A percentile compares a stretch with the other conserved stretches of the same genome.
phyloP scores from a whole-genome alignment of 768 basidiomycete genomes.

The Leccinellum luteum region DNA sequence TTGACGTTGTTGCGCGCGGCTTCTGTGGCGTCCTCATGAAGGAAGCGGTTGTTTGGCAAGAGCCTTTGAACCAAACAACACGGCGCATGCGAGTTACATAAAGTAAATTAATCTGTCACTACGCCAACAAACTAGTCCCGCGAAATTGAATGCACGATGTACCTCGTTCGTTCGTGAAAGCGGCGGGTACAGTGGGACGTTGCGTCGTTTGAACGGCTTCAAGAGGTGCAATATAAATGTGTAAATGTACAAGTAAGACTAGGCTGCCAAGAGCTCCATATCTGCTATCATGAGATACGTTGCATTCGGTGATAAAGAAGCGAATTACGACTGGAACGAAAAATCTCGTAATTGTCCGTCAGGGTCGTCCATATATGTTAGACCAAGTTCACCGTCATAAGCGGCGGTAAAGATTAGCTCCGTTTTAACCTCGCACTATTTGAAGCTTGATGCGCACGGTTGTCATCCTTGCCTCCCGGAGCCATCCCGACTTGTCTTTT shows the following conservation, averaged over 20 bases:
- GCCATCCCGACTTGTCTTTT: background rate
- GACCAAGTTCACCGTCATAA: background rate
- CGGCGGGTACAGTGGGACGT: no score
- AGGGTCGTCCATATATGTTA: background rate
- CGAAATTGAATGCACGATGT: background rate
- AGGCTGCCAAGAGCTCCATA: background rate
- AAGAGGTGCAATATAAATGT: background rate
- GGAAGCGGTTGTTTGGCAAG: slow-evolving; percentile 11
- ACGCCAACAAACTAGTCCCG: background rate
- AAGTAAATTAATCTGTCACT: background rate
- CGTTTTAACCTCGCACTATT: slow-evolving; percentile 8
- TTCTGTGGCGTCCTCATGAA: background rate
- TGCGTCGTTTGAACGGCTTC: background rate
- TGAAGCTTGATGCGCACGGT: background rate
- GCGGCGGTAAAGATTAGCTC: background rate
- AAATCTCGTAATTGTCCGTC: background rate
- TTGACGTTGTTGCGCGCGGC: background rate
- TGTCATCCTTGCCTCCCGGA: background rate
- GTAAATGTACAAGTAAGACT: background rate
- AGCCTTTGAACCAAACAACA: background rate
- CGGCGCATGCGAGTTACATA: background rate
- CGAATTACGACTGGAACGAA: background rate
- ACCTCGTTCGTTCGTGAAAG: background rate
- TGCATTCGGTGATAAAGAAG: background rate
- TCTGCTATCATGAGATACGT: background rate